These are phyloP conservation scores for Singerocomus rubriflavus DNA, from an alignment of 1,284 basidiomycete species.

Conservation along the genomic window DNA sequence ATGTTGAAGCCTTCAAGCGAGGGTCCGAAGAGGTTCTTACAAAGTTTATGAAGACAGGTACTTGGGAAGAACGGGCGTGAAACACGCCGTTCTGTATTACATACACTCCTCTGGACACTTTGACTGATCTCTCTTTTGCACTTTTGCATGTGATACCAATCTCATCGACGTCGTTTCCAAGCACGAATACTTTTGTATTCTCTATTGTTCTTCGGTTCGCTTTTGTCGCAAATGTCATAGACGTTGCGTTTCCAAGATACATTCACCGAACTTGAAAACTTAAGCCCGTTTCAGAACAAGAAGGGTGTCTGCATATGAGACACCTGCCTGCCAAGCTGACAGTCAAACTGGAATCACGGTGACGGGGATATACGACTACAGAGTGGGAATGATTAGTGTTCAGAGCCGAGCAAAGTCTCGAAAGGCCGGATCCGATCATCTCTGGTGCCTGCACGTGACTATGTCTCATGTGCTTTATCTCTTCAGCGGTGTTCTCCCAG, in stretches of 20 bases:
- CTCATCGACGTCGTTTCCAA: background rate
- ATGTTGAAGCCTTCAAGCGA: constrained; percentile 76
- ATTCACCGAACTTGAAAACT: background rate
- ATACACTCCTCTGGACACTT: background rate
- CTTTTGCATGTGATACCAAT: constrained; percentile 1
- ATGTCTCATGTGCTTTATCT: too few species aligned
- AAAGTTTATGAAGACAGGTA: constrained; percentile 72
- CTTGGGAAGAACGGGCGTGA: constrained; percentile 53
- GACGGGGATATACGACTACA: too few species aligned
- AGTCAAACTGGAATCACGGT: too few species aligned
- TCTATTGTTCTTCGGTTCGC: background rate
- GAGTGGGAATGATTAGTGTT: background rate
- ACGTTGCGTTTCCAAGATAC: background rate
- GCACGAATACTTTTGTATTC: background rate
- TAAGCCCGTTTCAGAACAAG: background rate
- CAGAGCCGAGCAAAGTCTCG: too few species aligned
- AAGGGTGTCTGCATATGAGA: too few species aligned
- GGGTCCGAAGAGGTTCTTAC: constrained; percentile 80
- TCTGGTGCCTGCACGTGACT: too few species aligned
- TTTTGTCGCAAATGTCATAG: constrained; percentile 1
- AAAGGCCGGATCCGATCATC: too few species aligned
- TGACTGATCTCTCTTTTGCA: constrained; percentile 4
- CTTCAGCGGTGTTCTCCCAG: background rate
- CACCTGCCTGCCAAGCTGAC: too few species aligned
- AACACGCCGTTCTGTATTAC: constrained; percentile 1